These are phyloP conservation scores for Lophiostoma macrostomum DNA, from an alignment of 495 filamentous ascomycete species.

Conservation along the genomic window DNA sequence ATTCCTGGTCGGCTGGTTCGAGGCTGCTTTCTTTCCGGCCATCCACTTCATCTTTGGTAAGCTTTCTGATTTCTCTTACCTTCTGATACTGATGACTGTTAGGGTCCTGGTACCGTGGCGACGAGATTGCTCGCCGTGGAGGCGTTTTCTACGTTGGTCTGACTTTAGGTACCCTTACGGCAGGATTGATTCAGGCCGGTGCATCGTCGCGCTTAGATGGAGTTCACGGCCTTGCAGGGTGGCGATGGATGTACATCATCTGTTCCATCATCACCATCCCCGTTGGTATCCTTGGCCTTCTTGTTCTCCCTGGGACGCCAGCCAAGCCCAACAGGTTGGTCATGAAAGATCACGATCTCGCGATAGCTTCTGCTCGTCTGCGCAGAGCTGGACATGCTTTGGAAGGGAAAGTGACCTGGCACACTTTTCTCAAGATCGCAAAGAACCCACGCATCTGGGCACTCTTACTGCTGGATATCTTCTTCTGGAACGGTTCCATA, in stretches of 20 bases:
- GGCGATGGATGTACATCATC: conserved; percentile 57
- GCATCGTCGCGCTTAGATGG: conserved; percentile 46
- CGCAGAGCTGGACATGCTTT: conserved; percentile 38
- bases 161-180: conserved; percentile 49
- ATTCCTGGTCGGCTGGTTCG: conserved; percentile 40
- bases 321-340: conserved; percentile 47
- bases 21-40: conserved; percentile 47
- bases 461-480: conserved; percentile 46
- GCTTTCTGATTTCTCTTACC: not conserved
- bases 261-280: conserved; percentile 51
- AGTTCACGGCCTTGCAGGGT: conserved; percentile 48
- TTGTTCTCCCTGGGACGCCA: conserved; percentile 45
- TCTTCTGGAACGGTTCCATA: conserved; percentile 51
- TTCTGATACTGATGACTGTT: not conserved
- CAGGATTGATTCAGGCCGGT: conserved; percentile 52
- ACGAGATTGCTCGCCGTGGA: conserved; percentile 45
- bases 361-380: conserved; percentile 40
- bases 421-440: conserved; percentile 36
- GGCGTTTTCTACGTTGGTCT: conserved; percentile 51
- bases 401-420: conserved; percentile 37
- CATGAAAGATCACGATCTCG: conserved; percentile 43
- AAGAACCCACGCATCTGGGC: conserved; percentile 39
- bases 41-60: conserved; percentile 49
- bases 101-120: conserved; percentile 35
- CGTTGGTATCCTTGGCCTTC: conserved; percentile 47